These are phyloP conservation scores for Ochetophila trinervis DNA, from an alignment of 306 rosid genomes.

Conservation along the genomic window DNA sequence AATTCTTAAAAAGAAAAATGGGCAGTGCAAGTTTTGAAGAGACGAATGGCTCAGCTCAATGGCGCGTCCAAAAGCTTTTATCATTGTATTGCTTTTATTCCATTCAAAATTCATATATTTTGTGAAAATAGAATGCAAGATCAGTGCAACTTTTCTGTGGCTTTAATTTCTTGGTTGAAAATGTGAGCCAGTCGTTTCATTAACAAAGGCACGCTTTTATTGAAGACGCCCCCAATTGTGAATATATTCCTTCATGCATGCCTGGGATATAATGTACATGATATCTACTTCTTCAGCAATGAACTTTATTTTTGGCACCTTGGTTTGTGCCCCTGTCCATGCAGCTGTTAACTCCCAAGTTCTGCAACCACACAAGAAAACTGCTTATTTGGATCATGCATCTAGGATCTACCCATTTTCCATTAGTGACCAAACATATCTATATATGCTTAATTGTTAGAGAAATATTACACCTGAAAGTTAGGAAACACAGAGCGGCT, in stretches of 20 bases:
- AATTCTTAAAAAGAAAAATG: no score
- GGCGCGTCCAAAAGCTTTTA: no score
- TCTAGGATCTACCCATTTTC: no score
- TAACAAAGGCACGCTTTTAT: slow-evolving; percentile 20
- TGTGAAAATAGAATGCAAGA: no score
- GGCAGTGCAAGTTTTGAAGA: no score
- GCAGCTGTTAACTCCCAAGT: slow-evolving; percentile 36
- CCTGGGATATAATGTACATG: slow-evolving; percentile 19
- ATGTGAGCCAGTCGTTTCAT: slow-evolving; percentile 35
- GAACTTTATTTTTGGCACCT: slow-evolving; percentile 29
- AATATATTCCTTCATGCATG: slow-evolving; percentile 23
- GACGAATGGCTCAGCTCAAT: no score
- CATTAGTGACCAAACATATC: not conserved
- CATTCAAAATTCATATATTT: no score
- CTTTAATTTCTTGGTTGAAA: slow-evolving; percentile 33
- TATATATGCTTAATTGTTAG: not conserved
- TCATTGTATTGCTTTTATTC: no score
- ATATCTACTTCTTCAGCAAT: slow-evolving; percentile 25
- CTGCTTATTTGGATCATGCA: not conserved
- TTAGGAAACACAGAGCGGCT: not conserved
- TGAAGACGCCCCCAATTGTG: slow-evolving; percentile 25
- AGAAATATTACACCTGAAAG: no score
- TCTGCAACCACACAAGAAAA: not conserved
- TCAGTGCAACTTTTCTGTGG: slow-evolving; percentile 25
- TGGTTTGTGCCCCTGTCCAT: slow-evolving; percentile 27